phyloP scores from a whole-genome alignment of 768 basidiomycete species.

The Suillus hirtellus region DNA sequence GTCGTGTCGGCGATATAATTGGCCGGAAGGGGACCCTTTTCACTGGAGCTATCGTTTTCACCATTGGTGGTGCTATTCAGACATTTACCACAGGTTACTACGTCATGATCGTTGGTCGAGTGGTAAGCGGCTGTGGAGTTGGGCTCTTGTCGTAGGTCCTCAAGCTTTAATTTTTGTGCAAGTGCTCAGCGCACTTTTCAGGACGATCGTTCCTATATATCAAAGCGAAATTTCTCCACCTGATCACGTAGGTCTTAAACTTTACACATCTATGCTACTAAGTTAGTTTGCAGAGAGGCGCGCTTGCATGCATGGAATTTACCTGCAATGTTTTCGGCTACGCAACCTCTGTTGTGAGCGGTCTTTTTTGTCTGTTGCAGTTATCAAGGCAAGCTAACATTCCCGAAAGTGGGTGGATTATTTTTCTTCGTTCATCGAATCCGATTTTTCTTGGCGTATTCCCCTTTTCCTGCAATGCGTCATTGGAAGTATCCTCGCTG shows the following conservation, averaged over 20 bases:
- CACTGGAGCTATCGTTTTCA: conserved; percentile 80
- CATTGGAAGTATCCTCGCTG: conserved; percentile 78
- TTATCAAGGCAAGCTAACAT: conserved; percentile 3
- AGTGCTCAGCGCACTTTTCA: conserved; percentile 29
- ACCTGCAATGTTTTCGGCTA: conserved; percentile 93
- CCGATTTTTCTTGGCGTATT: conserved; percentile 87
- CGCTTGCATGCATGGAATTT: conserved; percentile 93
- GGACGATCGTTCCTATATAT: conserved; percentile 94
- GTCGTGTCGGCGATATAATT: conserved; percentile 82
- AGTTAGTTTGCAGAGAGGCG: conserved; percentile 62
- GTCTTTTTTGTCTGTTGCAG: not conserved
- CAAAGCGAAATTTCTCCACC: conserved; percentile 96
- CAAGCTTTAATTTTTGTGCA: not conserved
- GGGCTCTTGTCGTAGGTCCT: conserved; percentile 78
- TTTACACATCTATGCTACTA: conserved; percentile 6
- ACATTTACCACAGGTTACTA: conserved; percentile 77
- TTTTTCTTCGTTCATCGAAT: conserved; percentile 85
- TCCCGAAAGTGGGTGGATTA: conserved; percentile 84
- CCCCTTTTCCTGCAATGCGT: conserved; percentile 88
- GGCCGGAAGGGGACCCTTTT: conserved; percentile 86
- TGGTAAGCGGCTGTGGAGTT: conserved; percentile 87
- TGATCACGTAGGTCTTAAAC: conserved; percentile 59
- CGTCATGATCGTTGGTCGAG: conserved; percentile 80
- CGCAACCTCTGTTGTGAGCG: conserved; percentile 80
- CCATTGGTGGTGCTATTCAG: conserved; percentile 84